Conservation (phyloP, 495 filamentous ascomycete genomes). For the Diplogelasinospora grovesii region DNA sequence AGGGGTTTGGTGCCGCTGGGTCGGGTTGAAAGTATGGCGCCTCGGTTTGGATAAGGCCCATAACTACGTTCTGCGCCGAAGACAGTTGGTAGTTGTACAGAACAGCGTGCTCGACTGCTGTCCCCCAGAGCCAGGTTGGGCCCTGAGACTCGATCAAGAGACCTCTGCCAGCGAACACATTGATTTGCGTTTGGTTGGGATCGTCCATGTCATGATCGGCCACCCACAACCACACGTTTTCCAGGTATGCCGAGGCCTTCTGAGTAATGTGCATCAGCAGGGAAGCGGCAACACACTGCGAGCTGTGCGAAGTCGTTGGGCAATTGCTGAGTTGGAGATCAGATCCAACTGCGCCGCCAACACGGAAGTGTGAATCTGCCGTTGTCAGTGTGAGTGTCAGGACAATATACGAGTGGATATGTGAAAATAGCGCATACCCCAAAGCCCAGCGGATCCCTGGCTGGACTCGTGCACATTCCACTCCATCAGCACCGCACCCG, state of each 20-base stretch:
- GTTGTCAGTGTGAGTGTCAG: no score
- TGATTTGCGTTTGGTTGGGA: slow-evolving; percentile 55
- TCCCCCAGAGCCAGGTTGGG: slow-evolving; percentile 38
- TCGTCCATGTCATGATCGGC: slow-evolving; percentile 77
- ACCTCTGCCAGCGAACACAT: slow-evolving; percentile 78
- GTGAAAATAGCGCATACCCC: no score
- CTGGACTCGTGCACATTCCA: slow-evolving; percentile 59
- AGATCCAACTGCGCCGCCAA: slow-evolving; percentile 46
- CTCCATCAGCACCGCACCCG: slow-evolving; percentile 78
- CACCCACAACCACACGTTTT: slow-evolving; percentile 89
- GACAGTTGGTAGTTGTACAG: slow-evolving; percentile 75
- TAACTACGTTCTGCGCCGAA: slow-evolving; percentile 68
- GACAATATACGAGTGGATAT: no score
- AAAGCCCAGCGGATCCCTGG: slow-evolving; percentile 7
- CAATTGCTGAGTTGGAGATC: slow-evolving; percentile 57
- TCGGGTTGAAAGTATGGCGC: slow-evolving; percentile 83
- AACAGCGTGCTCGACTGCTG: slow-evolving; percentile 59
- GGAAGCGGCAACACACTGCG: slow-evolving; percentile 48
- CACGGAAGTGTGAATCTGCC: slow-evolving; percentile 10
- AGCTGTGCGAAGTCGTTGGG: slow-evolving; percentile 22
- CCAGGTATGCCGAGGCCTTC: slow-evolving; percentile 64
- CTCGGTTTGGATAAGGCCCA: slow-evolving; percentile 77
- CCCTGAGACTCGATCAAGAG: slow-evolving; percentile 56
- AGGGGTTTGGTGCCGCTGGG: slow-evolving; percentile 49
- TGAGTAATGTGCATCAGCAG: slow-evolving; percentile 66